Conservation (phyloP, 768 basidiomycete genomes). For the Chalciporus sphaerocephalus region DNA sequence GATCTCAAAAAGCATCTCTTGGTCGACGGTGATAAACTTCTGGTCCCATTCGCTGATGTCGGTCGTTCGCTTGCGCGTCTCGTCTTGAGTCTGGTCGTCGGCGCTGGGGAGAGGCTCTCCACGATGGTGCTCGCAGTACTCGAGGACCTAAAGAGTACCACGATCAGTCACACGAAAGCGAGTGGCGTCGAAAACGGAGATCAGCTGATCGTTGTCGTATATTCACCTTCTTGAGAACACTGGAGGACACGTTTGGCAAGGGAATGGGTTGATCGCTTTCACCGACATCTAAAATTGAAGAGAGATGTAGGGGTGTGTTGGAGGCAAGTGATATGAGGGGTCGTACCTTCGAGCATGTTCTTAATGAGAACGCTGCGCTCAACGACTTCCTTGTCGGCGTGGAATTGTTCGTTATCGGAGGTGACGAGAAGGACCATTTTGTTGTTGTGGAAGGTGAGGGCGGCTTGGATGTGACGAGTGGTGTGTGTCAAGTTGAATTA, state of each 20-base stretch:
- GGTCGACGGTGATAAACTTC: slow-evolving; percentile 97
- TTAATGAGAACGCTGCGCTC: slow-evolving; percentile 96
- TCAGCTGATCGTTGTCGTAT: not conserved
- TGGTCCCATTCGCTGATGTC: slow-evolving; percentile 99
- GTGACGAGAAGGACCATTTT: slow-evolving; percentile 84
- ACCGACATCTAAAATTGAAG: slow-evolving; percentile 66
- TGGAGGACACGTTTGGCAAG: slow-evolving; percentile 88
- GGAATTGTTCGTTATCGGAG: slow-evolving; percentile 94
- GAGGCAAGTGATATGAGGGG: not conserved
- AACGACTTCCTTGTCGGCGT: slow-evolving; percentile 89
- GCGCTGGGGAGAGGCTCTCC: slow-evolving; percentile 91
- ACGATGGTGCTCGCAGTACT: slow-evolving; percentile 99
- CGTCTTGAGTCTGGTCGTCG: slow-evolving; percentile 82
- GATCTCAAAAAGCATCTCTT: slow-evolving; percentile 99
- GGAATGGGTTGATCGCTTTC: slow-evolving; percentile 94
- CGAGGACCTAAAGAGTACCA: slow-evolving; percentile 66
- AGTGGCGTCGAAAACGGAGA: not conserved
- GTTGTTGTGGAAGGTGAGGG: slow-evolving; percentile 3
- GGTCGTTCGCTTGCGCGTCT: slow-evolving; percentile 95
- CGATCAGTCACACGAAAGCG: slow-evolving; percentile 4
- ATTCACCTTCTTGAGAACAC: slow-evolving; percentile 85
- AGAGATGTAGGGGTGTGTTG: not conserved
- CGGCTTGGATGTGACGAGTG: slow-evolving; percentile 1
- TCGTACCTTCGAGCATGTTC: slow-evolving; percentile 96
- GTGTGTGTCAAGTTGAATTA: not conserved